Evolutionary conservation across 164 flowering plant genomes (phyloP).

Genomic region (Warburgia ugandensis): DNA sequence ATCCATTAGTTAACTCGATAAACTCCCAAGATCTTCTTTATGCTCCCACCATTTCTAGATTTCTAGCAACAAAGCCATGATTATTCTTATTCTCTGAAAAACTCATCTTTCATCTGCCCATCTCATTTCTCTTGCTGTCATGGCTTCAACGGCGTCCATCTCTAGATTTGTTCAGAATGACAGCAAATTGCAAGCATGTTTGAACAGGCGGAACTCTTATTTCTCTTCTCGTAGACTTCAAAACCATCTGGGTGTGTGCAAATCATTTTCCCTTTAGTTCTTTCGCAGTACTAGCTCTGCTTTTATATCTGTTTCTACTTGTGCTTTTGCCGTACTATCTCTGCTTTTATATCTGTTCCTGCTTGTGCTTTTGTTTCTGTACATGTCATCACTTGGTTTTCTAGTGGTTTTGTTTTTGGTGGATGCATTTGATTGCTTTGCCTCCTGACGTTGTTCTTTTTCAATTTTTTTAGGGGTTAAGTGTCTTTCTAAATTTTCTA

Average conservation of each 20-base stretch:
- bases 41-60: not conserved
- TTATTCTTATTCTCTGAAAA: not conserved
- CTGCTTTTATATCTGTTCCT: no score
- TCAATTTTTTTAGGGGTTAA: no score
- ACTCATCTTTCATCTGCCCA: not conserved
- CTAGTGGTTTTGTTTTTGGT: no score
- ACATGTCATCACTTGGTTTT: no score
- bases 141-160: constrained; percentile 2
- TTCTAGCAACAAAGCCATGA: not conserved
- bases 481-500: no score
- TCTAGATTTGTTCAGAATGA: constrained; percentile 1
- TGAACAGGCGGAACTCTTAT: not conserved
- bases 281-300: no score
- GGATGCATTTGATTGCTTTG: no score
- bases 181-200: not conserved
- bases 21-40: not conserved
- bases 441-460: no score
- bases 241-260: not conserved
- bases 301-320: no score
- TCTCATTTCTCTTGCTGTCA: not conserved
- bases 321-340: no score
- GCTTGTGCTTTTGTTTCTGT: no score
- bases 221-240: not conserved
- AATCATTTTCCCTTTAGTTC: not conserved
- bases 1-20: not conserved